A percentile compares a stretch with the other conserved stretches of the same genome.
Evolutionary conservation across 1,284 basidiomycete genomes (phyloP).

Genomic region (Flammula alnicola): DNA sequence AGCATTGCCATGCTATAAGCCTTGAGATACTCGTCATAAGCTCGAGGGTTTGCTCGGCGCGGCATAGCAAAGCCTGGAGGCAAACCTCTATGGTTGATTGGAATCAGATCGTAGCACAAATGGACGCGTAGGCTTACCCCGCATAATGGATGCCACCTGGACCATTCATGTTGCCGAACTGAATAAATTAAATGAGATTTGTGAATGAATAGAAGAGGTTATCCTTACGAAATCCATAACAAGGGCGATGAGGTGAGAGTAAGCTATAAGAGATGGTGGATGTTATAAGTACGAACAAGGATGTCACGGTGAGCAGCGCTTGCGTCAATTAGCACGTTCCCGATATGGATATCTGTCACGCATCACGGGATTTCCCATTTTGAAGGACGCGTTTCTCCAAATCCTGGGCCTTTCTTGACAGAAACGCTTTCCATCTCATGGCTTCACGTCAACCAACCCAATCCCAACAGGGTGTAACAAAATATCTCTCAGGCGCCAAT

Average conservation of each 20-base stretch:
- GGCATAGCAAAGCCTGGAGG: conserved; percentile 52
- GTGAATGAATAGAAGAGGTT: conserved; percentile 18
- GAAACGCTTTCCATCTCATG: conserved; percentile 37
- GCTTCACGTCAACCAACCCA: conserved; percentile 42
- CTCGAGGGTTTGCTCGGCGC: conserved; percentile 57
- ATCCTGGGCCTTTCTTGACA: conserved; percentile 12
- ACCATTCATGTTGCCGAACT: conserved; percentile 61
- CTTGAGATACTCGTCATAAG: conserved; percentile 83
- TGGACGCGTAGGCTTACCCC: conserved; percentile 34
- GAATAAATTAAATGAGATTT: conserved; percentile 20
- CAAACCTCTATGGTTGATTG: conserved; percentile 49
- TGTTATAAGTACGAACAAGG: conserved; percentile 22
- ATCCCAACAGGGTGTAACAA: conserved; percentile 42
- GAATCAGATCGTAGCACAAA: conserved; percentile 18
- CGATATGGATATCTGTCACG: conserved; percentile 32
- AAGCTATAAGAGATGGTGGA: no score
- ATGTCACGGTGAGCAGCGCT: no score
- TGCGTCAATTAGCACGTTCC: conserved; percentile 22
- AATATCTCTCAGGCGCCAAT: conserved; percentile 57
- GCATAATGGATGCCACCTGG: conserved; percentile 66
- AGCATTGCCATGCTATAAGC: conserved; percentile 90
- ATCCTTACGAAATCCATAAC: conserved; percentile 72
- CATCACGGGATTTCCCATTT: conserved; percentile 35
- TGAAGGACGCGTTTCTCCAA: conserved; percentile 33
- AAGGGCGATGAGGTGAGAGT: conserved; percentile 11